Conservation (phyloP, 345 rosid species). For the Bruguiera gymnorhiza region DNA sequence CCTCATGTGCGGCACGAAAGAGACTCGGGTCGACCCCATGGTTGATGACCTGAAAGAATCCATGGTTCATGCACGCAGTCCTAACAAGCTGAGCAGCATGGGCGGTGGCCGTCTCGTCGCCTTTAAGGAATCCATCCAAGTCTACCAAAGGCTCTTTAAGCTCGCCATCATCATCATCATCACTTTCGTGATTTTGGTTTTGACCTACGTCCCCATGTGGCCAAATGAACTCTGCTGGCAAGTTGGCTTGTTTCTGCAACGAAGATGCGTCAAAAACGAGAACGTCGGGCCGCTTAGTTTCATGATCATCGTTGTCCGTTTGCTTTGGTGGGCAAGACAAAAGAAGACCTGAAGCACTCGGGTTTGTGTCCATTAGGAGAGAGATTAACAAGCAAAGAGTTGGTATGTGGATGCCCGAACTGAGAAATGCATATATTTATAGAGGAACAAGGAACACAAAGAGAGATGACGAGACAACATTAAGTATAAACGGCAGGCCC, state of each 20-base stretch:
- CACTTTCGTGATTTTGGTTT: neutral
- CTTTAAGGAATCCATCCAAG: constrained; percentile 38
- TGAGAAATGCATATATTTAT: constrained; percentile 10
- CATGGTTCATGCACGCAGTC: constrained; percentile 49
- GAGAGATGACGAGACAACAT: neutral
- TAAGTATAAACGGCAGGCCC: neutral
- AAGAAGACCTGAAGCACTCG: constrained; percentile 15
- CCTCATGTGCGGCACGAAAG: constrained; percentile 33
- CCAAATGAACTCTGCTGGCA: constrained; percentile 54
- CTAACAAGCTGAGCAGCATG: constrained; percentile 38
- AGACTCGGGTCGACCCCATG: constrained; percentile 49
- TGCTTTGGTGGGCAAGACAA: constrained; percentile 4
- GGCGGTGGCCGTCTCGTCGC: constrained; percentile 31
- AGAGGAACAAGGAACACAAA: neutral
- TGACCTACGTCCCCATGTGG: constrained; percentile 32
- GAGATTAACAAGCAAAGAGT: constrained; percentile 13
- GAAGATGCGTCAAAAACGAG: constrained; percentile 29
- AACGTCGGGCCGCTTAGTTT: neutral
- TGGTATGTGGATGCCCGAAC: neutral
- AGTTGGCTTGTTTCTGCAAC: constrained; percentile 27
- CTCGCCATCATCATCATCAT: constrained; percentile 12
- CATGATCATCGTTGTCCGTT: neutral
- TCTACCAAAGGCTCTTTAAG: constrained; percentile 52
- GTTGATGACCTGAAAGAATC: constrained; percentile 55
- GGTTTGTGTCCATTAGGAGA: constrained; percentile 23